Base-by-base conservation (phyloP, 768 basidiomycete genomes). In the Rhodotorula paludigena region DNA sequence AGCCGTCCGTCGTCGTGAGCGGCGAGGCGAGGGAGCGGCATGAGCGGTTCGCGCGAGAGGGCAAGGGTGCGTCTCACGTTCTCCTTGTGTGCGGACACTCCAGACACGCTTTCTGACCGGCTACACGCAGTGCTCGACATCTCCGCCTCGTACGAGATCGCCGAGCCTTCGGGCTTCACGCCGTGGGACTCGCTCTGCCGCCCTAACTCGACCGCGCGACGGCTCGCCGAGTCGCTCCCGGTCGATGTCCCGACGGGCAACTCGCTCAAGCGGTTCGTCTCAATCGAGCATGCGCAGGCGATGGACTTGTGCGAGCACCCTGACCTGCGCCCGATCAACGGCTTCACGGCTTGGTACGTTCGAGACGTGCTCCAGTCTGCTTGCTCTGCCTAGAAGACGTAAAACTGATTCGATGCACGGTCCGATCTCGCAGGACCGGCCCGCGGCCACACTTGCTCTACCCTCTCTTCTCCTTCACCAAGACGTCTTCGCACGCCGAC, bases 261-360 rank as follows among this genome's bases (percentile, higher is more conserved):
- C n/a, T 36, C 21, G 42, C 48, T 55, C 42, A 49, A 2, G 11
- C 71, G 73, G 42, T 73, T 68, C 38, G 77, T 80, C 67, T 53
- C 79, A 42, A 56, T 73, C 23, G 69, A 76, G 57, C 78, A 78
- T 39, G 23, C 28, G 3, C 51, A 39, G 1, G 42, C 74, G 28
- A 77, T 77, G 74, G 77, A 79, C 63, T 38, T 79, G 8, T 80
- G 80, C 73, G 36, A 59, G 5, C 74, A 80, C 52, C 79, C 79
- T 2, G 74, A 76, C 33, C n/a, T 69, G 32, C 57, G 70, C 25
- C 48, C 33, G 21, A n/a, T 76, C 36, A 73, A 76, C 58, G 75
- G 80, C 5, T 69, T 78, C 57, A 77, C 78, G 8, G 60, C 74
- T 3, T 75, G 74, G 76, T 61, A 38, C 32, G 64, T 23, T 25